Base-by-base conservation (phyloP, 164 flowering plant species). In the Vitis riparia region DNA sequence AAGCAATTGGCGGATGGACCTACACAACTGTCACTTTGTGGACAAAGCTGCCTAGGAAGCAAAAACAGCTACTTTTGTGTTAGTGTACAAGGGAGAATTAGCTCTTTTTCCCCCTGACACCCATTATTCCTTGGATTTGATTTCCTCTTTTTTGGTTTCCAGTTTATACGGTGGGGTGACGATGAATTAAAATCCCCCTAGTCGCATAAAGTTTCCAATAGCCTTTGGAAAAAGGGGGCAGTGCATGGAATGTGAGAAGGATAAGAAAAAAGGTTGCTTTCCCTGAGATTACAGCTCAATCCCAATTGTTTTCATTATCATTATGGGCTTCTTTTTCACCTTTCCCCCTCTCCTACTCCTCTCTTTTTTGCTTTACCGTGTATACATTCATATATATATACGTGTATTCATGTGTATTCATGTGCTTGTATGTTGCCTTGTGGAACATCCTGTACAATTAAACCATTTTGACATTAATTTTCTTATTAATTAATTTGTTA, bases 1-100 rank as follows among this genome's bases (percentile, higher is more conserved):
- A 65, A 11, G 16, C 62, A 63, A 11, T 64, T 8, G 51, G 55
- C 68, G 50, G 17, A 65, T 49, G 73, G 68, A 29, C 78, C 74
- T 59, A 75, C 72, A 68, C 72, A 51, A 58, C 62, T 76, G 66
- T 64, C 71, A 63, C 63, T 68, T 62, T 49, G 63, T 10, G 16
- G 57, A 64, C 75, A 76, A 71, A 71, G 72, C 64, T 44, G 56
- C 14, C 1, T 11, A 13, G 30, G 56, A 63, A 63, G 49, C 53
- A 68, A 58, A 71, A 48, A 14, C 32, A 50, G 11, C 11, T 44
- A 5, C 71, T 75, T 70, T 51, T 71, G 23, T 64, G 74, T 63
- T 67, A 29, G 52, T 63, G 27, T 52, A 59, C 17, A 8, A 65
- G 66, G 65, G 58, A 63, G 73, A 60, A 59, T 61, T 65, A 11